Base-by-base conservation (phyloP, 1,139 yeast genomes). In the Lizanozyma gosingica region DNA sequence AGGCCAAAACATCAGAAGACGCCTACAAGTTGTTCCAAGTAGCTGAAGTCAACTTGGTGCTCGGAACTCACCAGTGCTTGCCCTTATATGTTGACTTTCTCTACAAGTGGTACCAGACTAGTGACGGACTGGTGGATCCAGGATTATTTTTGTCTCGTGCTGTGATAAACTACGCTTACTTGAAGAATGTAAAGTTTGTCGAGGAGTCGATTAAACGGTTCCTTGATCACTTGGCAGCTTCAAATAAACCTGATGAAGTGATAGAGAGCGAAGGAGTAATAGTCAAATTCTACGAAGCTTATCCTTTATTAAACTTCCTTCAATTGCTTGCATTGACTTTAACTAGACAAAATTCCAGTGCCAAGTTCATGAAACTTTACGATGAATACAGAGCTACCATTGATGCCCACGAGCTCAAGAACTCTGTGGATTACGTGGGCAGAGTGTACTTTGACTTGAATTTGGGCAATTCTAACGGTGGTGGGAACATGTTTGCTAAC, bases 401-500 rank as follows among this genome's bases (percentile, higher is more conserved):
- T 37, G 44, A 44, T 3, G 49, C 60, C n/a, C 37, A 54, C 37
- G 65, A 60, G 16, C 61, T 74, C 32, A 42, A 56, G 15, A 61
- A 62, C 2, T 70, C 77, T 11, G 63, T 76, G 35, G 78, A 73
- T 37, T 73, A 70, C 40, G 56, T 83, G 43, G 71, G 73, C 2
- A 65, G 67, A 39, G 56, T 71, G 29, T 67, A 65, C 48, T 69
- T 62, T 46, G 55, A 54, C 18, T 58, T 69, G 47, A 57, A 56
- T 36, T 49, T 67, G 49, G 84, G 83, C 14, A 75, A 81, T 36
- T 61, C 73, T 15, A 77, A 71, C 40, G 76, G 73, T 39, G 80
- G 76, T 43, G 71, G 71, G 15, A 86, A 87, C 55, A 68, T 85
- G 67, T 63, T 90, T 53, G 92, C 87, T 51, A 87, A 83, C 53